A percentile compares a stretch with the other conserved stretches of the same genome.
Conservation (phyloP, 495 filamentous ascomycete species). For the Pseudomonodictys pantanalensis region DNA sequence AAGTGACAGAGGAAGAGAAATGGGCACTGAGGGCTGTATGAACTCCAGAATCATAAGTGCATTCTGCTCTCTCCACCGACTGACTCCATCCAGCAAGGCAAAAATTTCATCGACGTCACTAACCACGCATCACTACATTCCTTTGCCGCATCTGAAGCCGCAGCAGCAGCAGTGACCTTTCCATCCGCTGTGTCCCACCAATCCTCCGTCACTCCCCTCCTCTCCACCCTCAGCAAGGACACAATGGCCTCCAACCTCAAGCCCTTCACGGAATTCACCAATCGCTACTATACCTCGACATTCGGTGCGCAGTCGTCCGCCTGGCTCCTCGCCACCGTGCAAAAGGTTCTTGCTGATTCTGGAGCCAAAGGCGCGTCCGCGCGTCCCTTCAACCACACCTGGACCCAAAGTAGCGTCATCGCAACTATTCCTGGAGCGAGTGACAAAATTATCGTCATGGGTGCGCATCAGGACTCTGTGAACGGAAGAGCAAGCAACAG, state of each 20-base stretch:
- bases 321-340: constrained; percentile 81
- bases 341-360: constrained; percentile 62
- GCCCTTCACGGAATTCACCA: constrained; percentile 77
- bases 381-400: constrained; percentile 71
- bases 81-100: constrained; percentile 57
- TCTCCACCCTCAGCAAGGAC: constrained; percentile 65
- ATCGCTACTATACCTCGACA: constrained; percentile 84
- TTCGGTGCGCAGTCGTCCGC: constrained; percentile 83
- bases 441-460: constrained; percentile 77
- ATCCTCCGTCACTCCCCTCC: constrained; percentile 60
- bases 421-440: constrained; percentile 85
- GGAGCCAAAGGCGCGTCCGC: constrained; percentile 72
- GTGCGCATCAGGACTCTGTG: constrained; percentile 80
- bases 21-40: no score
- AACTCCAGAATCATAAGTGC: neutral
- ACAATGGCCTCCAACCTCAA: constrained; percentile 65
- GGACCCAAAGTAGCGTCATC: constrained; percentile 90
- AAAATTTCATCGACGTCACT: constrained; percentile 93
- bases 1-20: constrained; percentile 92
- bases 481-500: constrained; percentile 74
- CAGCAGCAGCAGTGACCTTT: constrained; percentile 51
- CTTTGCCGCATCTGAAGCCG: constrained; percentile 32
- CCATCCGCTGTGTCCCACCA: constrained; percentile 64
- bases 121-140: constrained; percentile 57
- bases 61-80: neutral